phyloP scores from a whole-genome alignment of 352 stramenopile species.

The Aphanomyces astaci region DNA sequence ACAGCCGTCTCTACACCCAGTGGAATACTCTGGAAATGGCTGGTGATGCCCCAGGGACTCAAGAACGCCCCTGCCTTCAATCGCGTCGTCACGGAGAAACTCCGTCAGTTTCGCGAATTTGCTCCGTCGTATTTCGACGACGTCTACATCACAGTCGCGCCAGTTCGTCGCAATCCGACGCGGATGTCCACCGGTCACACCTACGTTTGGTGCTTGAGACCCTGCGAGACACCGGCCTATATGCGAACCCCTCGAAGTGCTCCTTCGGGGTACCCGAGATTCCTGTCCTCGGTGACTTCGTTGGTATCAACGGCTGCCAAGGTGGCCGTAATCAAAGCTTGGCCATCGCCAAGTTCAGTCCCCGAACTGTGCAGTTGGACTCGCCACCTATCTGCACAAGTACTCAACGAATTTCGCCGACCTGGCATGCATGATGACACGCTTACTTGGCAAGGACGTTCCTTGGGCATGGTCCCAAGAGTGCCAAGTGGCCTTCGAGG shows the following conservation, averaged over 20 bases:
- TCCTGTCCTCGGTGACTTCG: constrained; percentile 28
- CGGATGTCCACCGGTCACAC: constrained; percentile 27
- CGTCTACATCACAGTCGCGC: constrained; percentile 29
- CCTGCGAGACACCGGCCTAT: constrained; percentile 26
- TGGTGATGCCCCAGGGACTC: constrained; percentile 29
- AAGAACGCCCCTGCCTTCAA: constrained; percentile 33
- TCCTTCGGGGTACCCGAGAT: too few species aligned
- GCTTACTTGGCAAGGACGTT: constrained; percentile 3
- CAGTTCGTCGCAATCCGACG: too few species aligned
- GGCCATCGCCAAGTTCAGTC: constrained; percentile 23
- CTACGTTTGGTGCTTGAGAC: constrained; percentile 23
- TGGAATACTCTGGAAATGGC: too few species aligned
- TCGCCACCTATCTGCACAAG: constrained; percentile 23
- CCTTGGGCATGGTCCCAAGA: constrained; percentile 5
- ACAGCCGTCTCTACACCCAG: too few species aligned
- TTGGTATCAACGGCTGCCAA: constrained; percentile 19
- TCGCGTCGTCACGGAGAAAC: constrained; percentile 26
- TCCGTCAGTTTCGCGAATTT: constrained; percentile 24
- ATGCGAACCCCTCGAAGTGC: constrained; percentile 29
- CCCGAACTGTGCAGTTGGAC: constrained; percentile 13
- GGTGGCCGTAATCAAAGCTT: constrained; percentile 16
- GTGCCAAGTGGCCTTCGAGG: neutral
- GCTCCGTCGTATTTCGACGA: constrained; percentile 31
- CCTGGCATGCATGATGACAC: constrained; percentile 11
- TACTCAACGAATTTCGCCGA: constrained; percentile 24